Percentiles rank a stretch among this genome's conserved stretches.
Conservation (phyloP, 164 flowering plant species). For the Magnolia sinica region DNA sequence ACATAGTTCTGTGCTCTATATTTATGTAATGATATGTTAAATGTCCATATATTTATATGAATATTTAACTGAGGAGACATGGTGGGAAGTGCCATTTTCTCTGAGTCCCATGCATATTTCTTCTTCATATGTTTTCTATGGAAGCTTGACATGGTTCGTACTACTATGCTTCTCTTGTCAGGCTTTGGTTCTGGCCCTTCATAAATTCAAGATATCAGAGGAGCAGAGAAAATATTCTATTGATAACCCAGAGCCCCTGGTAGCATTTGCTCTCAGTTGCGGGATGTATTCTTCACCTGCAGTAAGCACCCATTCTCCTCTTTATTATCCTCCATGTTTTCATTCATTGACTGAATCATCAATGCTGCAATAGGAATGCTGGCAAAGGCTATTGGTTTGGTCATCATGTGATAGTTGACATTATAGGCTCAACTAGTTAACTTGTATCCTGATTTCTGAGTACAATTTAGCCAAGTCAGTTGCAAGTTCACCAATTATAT, state of each 20-base stretch:
- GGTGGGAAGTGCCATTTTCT: no score
- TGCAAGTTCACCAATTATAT: no score
- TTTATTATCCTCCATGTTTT: not conserved
- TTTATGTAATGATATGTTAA: no score
- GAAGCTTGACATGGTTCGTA: not conserved
- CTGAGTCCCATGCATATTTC: no score
- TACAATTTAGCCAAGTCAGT: no score
- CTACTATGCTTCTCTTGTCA: constrained; percentile 9
- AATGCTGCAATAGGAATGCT: no score
- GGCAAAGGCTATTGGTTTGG: no score
- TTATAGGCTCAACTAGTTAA: not conserved
- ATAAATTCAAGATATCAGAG: constrained; percentile 38
- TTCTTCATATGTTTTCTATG: not conserved
- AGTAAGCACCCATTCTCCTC: constrained; percentile 21
- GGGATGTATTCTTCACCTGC: constrained; percentile 55
- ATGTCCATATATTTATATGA: no score
- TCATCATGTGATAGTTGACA: not conserved
- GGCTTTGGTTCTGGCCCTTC: constrained; percentile 45
- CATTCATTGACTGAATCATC: not conserved
- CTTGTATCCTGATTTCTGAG: no score
- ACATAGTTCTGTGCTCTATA: no score
- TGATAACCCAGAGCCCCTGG: constrained; percentile 36
- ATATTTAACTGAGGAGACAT: no score
- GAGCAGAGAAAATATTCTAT: constrained; percentile 33
- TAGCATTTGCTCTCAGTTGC: constrained; percentile 42